Conservation (phyloP, 495 filamentous ascomycete species). For the Daldinia vernicosa region DNA sequence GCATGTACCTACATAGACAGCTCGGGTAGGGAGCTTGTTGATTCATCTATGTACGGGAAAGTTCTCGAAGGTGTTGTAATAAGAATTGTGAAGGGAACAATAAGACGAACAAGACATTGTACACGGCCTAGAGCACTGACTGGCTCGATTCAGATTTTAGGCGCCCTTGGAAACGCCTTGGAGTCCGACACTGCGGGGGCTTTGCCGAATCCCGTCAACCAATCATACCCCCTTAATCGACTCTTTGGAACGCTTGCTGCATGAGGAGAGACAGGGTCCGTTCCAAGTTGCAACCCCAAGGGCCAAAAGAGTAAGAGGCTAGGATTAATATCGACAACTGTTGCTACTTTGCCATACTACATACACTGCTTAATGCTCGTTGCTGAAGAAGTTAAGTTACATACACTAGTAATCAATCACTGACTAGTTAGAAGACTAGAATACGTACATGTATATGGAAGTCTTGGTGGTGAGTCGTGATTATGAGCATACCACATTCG, state of each 20-base stretch:
- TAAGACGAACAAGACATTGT: slow-evolving; percentile 14
- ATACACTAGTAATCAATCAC: not conserved
- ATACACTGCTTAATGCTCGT: not conserved
- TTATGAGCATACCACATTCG: not conserved
- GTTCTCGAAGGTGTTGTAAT: slow-evolving; percentile 32
- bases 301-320: slow-evolving; percentile 3
- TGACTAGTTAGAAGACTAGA: not conserved
- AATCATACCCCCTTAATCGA: slow-evolving; percentile 48
- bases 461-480: not conserved
- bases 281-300: slow-evolving; percentile 48
- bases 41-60: slow-evolving; percentile 13
- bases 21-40: not conserved
- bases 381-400: not conserved
- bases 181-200: slow-evolving; percentile 47
- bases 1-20: slow-evolving; percentile 5
- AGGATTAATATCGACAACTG: slow-evolving; percentile 13
- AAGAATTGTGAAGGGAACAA: slow-evolving; percentile 8
- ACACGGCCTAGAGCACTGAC: slow-evolving; percentile 10
- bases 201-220: slow-evolving; percentile 44
- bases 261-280: slow-evolving; percentile 49
- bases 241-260: slow-evolving; percentile 55
- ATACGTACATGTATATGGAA: not conserved
- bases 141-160: slow-evolving; percentile 45
- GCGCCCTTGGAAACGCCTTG: slow-evolving; percentile 56
- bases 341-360: slow-evolving; percentile 2